Evolutionary conservation across 768 basidiomycete genomes (phyloP).

Genomic region (Omphalotus guepiniiformis): DNA sequence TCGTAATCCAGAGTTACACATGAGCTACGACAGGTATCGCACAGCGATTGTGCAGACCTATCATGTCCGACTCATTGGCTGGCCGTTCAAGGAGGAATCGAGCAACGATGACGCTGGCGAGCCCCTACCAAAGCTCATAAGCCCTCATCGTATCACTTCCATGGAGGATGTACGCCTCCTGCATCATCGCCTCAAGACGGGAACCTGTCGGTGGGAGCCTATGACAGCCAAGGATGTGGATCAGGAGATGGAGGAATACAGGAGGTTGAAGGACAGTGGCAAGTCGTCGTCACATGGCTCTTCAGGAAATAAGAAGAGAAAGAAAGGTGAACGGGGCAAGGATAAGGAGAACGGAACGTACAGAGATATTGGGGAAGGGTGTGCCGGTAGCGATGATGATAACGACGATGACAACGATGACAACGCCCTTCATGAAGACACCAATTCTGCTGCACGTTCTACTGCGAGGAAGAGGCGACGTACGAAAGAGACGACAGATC

Average conservation of each 20-base stretch:
- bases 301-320: background rate
- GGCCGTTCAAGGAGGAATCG: no score
- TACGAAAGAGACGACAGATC: no score
- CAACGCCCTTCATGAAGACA: no score
- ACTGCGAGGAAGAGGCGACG: no score
- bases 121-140: background rate
- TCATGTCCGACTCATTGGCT: slow-evolving; percentile 13
- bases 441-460: no score
- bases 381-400: no score
- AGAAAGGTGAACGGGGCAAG: background rate
- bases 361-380: no score
- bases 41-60: slow-evolving; percentile 9
- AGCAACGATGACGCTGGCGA: no score
- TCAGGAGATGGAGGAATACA: background rate
- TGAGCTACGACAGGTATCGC: slow-evolving; percentile 17
- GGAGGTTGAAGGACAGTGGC: background rate
- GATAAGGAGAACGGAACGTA: no score
- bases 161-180: background rate
- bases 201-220: background rate
- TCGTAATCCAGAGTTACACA: background rate
- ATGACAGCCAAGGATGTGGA: background rate
- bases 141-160: background rate
- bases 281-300: no score
- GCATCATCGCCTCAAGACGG: background rate
- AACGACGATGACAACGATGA: background rate